A percentile compares a stretch with the other conserved stretches of the same genome.
phyloP scores from a whole-genome alignment of 1,139 yeast species.

The Zygosaccharomyces pseudobailii region DNA sequence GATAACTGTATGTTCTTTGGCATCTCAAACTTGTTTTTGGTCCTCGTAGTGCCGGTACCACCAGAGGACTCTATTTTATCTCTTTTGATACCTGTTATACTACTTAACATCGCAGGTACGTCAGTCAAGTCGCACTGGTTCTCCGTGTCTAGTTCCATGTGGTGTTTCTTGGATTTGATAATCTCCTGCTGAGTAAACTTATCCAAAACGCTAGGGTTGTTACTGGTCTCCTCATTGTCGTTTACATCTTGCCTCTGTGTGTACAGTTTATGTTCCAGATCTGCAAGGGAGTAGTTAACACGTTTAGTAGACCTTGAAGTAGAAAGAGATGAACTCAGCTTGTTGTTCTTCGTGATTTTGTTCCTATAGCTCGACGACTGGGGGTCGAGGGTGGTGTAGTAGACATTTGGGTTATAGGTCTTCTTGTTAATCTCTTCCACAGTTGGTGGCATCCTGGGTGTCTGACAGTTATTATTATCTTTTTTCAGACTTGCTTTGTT shows the following conservation, averaged over 20 bases:
- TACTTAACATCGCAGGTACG: constrained; percentile 28
- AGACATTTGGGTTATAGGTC: constrained; percentile 32
- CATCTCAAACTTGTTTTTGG: constrained; percentile 27
- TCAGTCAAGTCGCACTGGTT: constrained; percentile 27
- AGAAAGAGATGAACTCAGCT: constrained; percentile 6
- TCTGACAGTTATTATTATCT: neutral
- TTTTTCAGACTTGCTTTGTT: neutral
- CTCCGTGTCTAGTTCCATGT: constrained; percentile 34
- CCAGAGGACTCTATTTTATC: constrained; percentile 28
- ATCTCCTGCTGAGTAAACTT: constrained; percentile 29
- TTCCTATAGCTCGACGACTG: constrained; percentile 21
- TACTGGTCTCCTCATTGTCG: constrained; percentile 3
- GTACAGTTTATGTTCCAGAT: constrained; percentile 31
- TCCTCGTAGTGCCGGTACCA: constrained; percentile 11
- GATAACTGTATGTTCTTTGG: constrained; percentile 28
- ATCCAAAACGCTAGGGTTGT: constrained; percentile 16
- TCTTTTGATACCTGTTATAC: constrained; percentile 29
- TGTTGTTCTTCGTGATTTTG: constrained; percentile 12
- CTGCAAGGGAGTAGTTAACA: constrained; percentile 34
- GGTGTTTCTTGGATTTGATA: constrained; percentile 30
- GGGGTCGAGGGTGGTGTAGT: constrained; percentile 30
- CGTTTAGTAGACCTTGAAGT: constrained; percentile 23
- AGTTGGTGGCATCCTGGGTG: neutral
- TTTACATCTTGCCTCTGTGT: constrained; percentile 14
- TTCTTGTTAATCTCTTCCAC: constrained; percentile 34